A percentile compares a stretch with the other conserved stretches of the same genome.
Evolutionary conservation across 2,329 filamentous ascomycete species (phyloP).

Genomic region (Chrysoporthe deuterocubensis): DNA sequence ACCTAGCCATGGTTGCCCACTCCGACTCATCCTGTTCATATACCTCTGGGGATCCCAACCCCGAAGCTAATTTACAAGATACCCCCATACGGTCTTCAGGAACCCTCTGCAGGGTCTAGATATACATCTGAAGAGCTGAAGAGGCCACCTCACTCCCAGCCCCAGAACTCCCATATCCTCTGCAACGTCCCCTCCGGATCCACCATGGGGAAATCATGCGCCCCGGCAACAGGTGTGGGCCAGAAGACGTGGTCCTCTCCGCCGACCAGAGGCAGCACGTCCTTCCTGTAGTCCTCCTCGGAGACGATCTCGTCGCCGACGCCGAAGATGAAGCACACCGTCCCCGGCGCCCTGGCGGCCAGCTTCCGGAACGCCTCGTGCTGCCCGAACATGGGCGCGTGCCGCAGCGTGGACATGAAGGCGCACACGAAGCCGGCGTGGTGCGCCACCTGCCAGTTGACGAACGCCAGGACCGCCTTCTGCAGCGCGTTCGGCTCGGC

Average conservation of each 20-base stretch:
- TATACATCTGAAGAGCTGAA: too few relatives aligned
- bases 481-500: constrained; percentile 46
- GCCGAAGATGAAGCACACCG: constrained; percentile 58
- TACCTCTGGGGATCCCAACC: too few relatives aligned
- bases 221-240: constrained; percentile 57
- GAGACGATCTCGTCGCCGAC: constrained; percentile 57
- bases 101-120: too few relatives aligned
- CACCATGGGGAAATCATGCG: constrained; percentile 68
- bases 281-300: constrained; percentile 50
- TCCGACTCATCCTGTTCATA: too few relatives aligned
- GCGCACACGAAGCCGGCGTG: constrained; percentile 63
- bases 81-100: too few relatives aligned
- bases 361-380: constrained; percentile 55
- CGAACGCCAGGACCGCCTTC: constrained; percentile 51
- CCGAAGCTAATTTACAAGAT: too few relatives aligned
- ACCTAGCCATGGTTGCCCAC: too few relatives aligned
- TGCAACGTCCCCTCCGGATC: constrained; percentile 48
- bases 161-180: constrained; percentile 55
- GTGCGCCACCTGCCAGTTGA: constrained; percentile 61
- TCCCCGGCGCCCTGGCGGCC: constrained; percentile 42
- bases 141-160: constrained; percentile 17
- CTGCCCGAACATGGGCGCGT: constrained; percentile 58
- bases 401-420: constrained; percentile 61
- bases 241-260: constrained; percentile 50
- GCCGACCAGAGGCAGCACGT: constrained; percentile 56